These are phyloP conservation scores for Coelastrella sp. DNA, from an alignment of 139 green algal species.

Conservation along the genomic window DNA sequence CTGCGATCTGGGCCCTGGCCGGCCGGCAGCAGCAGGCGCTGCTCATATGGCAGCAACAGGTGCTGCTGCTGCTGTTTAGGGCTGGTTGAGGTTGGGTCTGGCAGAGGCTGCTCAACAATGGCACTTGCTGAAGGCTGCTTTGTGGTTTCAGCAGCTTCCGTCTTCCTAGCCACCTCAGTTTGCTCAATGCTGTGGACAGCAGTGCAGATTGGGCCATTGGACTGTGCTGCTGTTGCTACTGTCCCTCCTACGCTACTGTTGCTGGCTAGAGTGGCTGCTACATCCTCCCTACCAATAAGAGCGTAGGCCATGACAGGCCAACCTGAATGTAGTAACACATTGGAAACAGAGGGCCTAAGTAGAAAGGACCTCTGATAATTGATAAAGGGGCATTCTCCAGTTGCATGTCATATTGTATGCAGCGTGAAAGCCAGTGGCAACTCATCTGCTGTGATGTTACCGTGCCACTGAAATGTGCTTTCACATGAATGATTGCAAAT, in stretches of 20 bases:
- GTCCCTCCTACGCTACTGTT: conserved; percentile 35
- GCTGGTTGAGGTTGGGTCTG: neutral
- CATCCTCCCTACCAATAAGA: conserved; percentile 87
- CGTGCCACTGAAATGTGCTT: too few relatives aligned
- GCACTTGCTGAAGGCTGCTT: neutral
- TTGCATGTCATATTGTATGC: neutral
- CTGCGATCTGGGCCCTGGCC: neutral
- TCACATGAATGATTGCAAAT: too few relatives aligned
- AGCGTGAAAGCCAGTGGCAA: too few relatives aligned
- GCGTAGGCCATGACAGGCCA: conserved; percentile 88
- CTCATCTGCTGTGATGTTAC: too few relatives aligned
- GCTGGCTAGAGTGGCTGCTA: conserved; percentile 78
- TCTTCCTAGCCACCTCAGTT: neutral
- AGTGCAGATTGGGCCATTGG: neutral
- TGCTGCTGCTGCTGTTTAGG: conserved; percentile 27
- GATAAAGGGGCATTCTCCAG: neutral
- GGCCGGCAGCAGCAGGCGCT: conserved; percentile 28
- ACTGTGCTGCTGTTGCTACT: conserved; percentile 13
- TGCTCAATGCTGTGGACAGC: neutral
- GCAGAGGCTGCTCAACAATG: too few relatives aligned
- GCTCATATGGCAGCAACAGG: conserved; percentile 31
- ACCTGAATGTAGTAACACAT: conserved; percentile 38
- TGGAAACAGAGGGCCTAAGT: neutral
- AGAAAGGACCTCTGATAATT: conserved; percentile 4
- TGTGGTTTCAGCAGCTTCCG: neutral